Evolutionary conservation across 257 asterid species (phyloP).

Genomic region (Scutellaria minor): DNA sequence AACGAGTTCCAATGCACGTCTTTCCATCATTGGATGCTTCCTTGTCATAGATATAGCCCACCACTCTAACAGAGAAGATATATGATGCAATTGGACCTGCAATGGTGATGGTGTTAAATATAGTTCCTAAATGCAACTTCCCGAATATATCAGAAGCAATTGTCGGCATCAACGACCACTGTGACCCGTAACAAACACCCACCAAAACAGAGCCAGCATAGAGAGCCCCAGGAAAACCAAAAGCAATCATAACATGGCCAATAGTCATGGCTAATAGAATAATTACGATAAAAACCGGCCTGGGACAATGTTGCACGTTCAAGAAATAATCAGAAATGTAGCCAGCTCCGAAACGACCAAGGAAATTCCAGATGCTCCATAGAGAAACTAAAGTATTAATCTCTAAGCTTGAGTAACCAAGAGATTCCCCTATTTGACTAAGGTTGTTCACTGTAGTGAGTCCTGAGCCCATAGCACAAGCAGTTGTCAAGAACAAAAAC

Average conservation of each 20-base stretch:
- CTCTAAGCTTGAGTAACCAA: slow-evolving; percentile 52
- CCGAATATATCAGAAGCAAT: slow-evolving; percentile 81
- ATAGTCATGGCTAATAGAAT: slow-evolving; percentile 70
- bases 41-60: slow-evolving; percentile 76
- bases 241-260: slow-evolving; percentile 70
- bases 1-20: slow-evolving; percentile 66
- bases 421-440: slow-evolving; percentile 64
- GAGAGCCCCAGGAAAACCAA: slow-evolving; percentile 68
- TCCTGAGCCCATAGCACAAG: slow-evolving; percentile 66
- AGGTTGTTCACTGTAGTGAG: slow-evolving; percentile 59
- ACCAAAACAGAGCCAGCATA: slow-evolving; percentile 73
- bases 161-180: slow-evolving; percentile 96
- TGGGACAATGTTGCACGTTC: slow-evolving; percentile 57
- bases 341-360: slow-evolving; percentile 89
- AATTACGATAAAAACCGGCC: slow-evolving; percentile 70
- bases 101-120: slow-evolving; percentile 75
- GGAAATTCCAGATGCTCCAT: slow-evolving; percentile 94
- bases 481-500: slow-evolving; percentile 58
- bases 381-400: slow-evolving; percentile 72
- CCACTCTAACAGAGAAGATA: slow-evolving; percentile 70
- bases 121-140: slow-evolving; percentile 69
- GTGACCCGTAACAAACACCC: slow-evolving; percentile 88
- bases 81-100: slow-evolving; percentile 87
- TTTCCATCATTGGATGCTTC: slow-evolving; percentile 47
- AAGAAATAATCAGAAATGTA: slow-evolving; percentile 75